Evolutionary conservation across 202 grass and related monocot genomes (phyloP).

Genomic region (Carex sylvatica): DNA sequence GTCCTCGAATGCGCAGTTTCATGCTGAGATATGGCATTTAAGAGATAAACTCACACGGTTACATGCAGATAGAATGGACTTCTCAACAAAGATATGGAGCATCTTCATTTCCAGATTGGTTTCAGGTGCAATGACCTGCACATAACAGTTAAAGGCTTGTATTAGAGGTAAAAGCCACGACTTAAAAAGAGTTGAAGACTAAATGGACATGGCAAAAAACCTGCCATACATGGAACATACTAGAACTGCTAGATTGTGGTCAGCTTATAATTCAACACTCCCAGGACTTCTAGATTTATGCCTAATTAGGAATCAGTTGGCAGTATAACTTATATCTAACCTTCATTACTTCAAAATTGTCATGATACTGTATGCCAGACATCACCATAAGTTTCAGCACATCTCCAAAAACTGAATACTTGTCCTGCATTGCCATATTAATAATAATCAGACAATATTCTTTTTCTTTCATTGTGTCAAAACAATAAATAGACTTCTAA

Average conservation of each 20-base stretch:
- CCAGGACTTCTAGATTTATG: constrained; percentile 17
- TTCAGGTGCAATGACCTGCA: constrained; percentile 46
- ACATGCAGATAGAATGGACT: constrained; percentile 69
- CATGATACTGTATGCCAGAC: constrained; percentile 24
- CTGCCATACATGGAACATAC: constrained; percentile 19
- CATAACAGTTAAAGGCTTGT: constrained; percentile 18
- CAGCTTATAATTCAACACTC: constrained; percentile 14
- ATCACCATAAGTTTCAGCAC: constrained; percentile 51
- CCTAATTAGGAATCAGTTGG: constrained; percentile 8
- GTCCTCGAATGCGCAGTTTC: constrained; percentile 11
- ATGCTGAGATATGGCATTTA: neutral
- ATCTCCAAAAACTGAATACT: constrained; percentile 49
- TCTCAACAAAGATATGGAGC: constrained; percentile 65
- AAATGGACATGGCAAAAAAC: constrained; percentile 21
- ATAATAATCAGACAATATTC: constrained; percentile 1
- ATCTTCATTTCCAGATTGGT: constrained; percentile 42
- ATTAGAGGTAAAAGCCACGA: neutral
- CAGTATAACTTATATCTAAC: constrained; percentile 42
- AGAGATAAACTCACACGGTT: constrained; percentile 50
- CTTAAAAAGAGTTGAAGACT: neutral
- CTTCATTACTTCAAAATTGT: constrained; percentile 45
- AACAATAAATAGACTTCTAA: constrained; percentile 7
- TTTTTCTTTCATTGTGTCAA: neutral
- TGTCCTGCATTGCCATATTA: constrained; percentile 44
- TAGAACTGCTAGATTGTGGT: constrained; percentile 17